Evolutionary conservation across 2,329 filamentous ascomycete species (phyloP), one percentile per base, ranked within the genome.

Genomic region (Raffaelea arxii): DNA sequence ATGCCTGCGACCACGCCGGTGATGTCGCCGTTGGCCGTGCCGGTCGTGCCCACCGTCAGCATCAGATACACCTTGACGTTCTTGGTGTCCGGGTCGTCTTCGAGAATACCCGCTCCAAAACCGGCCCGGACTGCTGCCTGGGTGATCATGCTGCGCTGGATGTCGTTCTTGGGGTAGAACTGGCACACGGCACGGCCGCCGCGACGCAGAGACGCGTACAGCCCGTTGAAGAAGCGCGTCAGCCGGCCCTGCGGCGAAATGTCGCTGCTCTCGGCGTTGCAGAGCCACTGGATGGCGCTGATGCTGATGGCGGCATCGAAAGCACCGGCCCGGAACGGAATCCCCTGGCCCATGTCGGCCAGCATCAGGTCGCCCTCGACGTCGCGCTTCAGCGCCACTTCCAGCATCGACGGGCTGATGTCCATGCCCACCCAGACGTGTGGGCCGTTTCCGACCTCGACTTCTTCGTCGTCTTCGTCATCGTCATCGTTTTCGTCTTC

Each of bases 351-450:
- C 43, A 96, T 94, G 59, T 98, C 92, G 4, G 89, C 87, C 1
- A 98, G 78, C 56, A 98, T 74, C n/a, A 98, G 68, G 60, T 98
- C 92, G 2, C 92, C 92, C 51, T 95, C 89, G 0, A 92, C 87
- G 49, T 95, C 91, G 40, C 91, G 73, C 63, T 96, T 88, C 0
- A 98, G 73, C 1, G 92, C 92, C 39, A 96, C 78, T 54, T 92
- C 89, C n/a, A 98, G 74, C 92, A 98, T 98, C n/a, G 84, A 88
- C 0, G 87, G 82, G 4, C 85, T 88, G 22, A 98, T 82, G 62
- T 98, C 92, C 84, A 97, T 91, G 49, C 92, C 92, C n/a, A 97
- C 73, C 92, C 92, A 98, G 1, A 82, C 82, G 68, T 98, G 92
- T 4, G 89, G 88, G 0, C 89, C 89, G 46, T 86, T 86, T 49